Percentiles rank a stretch among this genome's conserved stretches.
These are phyloP conservation scores for Thalia dealbata DNA, from an alignment of 176 grass and related monocot species.

Conservation along the genomic window DNA sequence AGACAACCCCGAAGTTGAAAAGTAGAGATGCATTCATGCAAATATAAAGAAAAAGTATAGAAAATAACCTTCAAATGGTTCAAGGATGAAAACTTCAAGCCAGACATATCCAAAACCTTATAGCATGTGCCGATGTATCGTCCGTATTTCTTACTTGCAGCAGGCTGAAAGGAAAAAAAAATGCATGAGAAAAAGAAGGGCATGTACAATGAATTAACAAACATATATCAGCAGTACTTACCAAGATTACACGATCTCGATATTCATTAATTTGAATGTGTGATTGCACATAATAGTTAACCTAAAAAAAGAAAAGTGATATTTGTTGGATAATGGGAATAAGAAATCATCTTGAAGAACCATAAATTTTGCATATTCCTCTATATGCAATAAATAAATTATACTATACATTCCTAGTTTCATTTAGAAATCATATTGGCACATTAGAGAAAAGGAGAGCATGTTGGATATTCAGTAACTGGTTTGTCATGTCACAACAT, in stretches of 20 bases:
- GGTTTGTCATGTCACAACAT: neutral
- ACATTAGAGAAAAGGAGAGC: neutral
- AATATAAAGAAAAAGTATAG: conserved; percentile 3
- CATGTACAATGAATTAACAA: neutral
- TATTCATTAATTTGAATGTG: conserved; percentile 98
- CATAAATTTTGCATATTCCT: too few relatives aligned
- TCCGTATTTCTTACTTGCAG: conserved; percentile 40
- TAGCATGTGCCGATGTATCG: conserved; percentile 52
- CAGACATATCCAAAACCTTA: conserved; percentile 96
- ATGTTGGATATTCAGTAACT: neutral
- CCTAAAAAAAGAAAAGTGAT: conserved; percentile 19
- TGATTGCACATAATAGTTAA: conserved; percentile 81
- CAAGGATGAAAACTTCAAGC: conserved; percentile 73
- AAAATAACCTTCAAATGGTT: conserved; percentile 62
- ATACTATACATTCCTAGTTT: too few relatives aligned
- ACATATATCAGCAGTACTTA: conserved; percentile 22
- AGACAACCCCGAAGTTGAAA: neutral
- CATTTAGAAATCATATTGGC: neutral
- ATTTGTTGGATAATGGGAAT: too few relatives aligned
- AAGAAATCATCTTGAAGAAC: too few relatives aligned
- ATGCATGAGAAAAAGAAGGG: neutral
- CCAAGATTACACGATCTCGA: conserved; percentile 79
- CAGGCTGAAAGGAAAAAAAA: conserved; percentile 44
- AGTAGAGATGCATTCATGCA: neutral
- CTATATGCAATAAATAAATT: too few relatives aligned